Evolutionary conservation across 805 yeast species (phyloP).

Genomic region (Lipomyces kockii): DNA sequence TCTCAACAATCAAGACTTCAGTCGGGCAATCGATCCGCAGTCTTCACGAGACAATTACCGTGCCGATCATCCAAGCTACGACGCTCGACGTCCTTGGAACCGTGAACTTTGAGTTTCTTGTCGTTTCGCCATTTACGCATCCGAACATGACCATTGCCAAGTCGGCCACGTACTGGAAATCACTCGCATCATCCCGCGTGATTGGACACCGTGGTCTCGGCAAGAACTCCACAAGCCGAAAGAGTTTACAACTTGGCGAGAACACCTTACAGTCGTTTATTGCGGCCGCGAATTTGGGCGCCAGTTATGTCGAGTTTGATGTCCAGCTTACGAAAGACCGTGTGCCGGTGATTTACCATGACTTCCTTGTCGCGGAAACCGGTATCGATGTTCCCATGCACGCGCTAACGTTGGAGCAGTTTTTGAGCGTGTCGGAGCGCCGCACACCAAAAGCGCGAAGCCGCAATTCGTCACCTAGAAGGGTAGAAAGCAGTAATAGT

Average conservation of each 20-base stretch:
- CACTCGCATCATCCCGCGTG: slow-evolving; percentile 82
- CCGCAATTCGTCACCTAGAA: slow-evolving; percentile 36
- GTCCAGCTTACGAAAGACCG: slow-evolving; percentile 91
- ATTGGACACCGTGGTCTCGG: slow-evolving; percentile 97
- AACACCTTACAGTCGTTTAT: slow-evolving; percentile 93
- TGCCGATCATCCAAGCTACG: slow-evolving; percentile 76
- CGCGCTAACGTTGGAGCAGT: slow-evolving; percentile 85
- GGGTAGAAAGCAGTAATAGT: slow-evolving; percentile 8
- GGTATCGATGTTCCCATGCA: slow-evolving; percentile 98
- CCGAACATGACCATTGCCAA: slow-evolving; percentile 65
- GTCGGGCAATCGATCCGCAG: slow-evolving; percentile 73
- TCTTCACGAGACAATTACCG: slow-evolving; percentile 63
- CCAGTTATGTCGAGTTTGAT: slow-evolving; percentile 95
- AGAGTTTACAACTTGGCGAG: slow-evolving; percentile 89
- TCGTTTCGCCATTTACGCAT: slow-evolving; percentile 74
- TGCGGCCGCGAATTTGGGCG: slow-evolving; percentile 95
- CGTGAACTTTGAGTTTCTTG: slow-evolving; percentile 72
- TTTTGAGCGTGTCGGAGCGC: slow-evolving; percentile 54
- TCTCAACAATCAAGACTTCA: slow-evolving; percentile 62
- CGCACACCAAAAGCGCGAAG: slow-evolving; percentile 34
- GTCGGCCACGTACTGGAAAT: slow-evolving; percentile 88
- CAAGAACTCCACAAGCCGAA: slow-evolving; percentile 71
- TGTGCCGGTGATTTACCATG: slow-evolving; percentile 93
- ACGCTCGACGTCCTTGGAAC: slow-evolving; percentile 78
- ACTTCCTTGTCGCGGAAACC: slow-evolving; percentile 89